Evolutionary conservation across 768 basidiomycete species (phyloP), one percentile per base, ranked within the genome.

Genomic region (Mrakia gelida): DNA sequence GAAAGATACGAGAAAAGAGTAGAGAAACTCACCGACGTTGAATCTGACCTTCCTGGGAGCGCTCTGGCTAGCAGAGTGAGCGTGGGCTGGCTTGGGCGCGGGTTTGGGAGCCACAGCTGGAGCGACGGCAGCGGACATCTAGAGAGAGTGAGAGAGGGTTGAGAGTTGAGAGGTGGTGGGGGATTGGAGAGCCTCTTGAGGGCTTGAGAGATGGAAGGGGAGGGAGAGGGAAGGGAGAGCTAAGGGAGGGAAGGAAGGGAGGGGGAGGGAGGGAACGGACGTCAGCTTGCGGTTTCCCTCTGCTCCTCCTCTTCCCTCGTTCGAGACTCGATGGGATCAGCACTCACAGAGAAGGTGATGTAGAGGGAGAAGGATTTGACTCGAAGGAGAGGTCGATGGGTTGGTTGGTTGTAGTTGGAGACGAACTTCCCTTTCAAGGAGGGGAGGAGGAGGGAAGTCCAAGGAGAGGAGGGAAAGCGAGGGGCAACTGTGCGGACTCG

Each of bases 41-140:
- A 79, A 79, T 23, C 78, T 67, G 68, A 79, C 78, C 62, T 79
- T 79, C 43, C 78, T 67, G 11, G 78, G 78, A 7, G 56, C 45
- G 30, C 56, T 54, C 16, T 59, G 49, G 9, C 61, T 52, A 2
- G 73, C 23, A 43, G 78, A 75, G 34, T 63, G 68, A 16, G 74
- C 16, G 70, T 75, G 74, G 18, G 72, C 72, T 7, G 72, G 72
- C 38, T 49, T 38, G 34, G 72, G 56, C 7, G 72, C 28, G 2
- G 49, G 72, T 30, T 32, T 38, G 52, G 72, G 52, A 23, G 72
- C 34, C 9, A 28, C 49, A 13, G 72, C 72, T 5, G 54, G 49
- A 30, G 72, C 71, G 71, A 52, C 52, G 18, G 71, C 52, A 45
- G n/a, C 28, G 52, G 45, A 72, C 41, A 49, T 43, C 34, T 1